A percentile compares a stretch with the other conserved stretches of the same genome.
phyloP scores from a whole-genome alignment of 768 basidiomycete genomes.

The Coprinellus micaceus region DNA sequence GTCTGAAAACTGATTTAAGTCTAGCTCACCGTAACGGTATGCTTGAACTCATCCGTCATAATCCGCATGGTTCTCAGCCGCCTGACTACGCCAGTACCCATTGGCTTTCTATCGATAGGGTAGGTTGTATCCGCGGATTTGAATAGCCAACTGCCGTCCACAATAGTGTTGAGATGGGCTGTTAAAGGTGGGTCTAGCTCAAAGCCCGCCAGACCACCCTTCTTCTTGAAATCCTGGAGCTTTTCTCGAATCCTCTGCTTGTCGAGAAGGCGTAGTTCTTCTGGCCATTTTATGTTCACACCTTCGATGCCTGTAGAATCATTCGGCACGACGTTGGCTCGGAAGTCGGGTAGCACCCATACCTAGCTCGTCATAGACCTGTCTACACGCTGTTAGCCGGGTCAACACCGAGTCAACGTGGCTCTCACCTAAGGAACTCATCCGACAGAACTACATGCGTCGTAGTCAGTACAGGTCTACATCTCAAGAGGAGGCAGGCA shows the following conservation, averaged over 20 bases:
- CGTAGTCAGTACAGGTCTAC: background rate
- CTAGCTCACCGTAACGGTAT: conserved; percentile 13
- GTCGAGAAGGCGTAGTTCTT: conserved; percentile 14
- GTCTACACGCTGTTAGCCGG: conserved; percentile 32
- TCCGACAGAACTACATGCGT: conserved; percentile 60
- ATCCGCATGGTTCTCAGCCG: conserved; percentile 6
- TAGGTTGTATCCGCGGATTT: background rate
- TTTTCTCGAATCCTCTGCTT: background rate
- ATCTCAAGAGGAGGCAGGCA: background rate
- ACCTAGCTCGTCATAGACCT: conserved; percentile 76
- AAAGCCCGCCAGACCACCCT: background rate
- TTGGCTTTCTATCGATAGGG: background rate
- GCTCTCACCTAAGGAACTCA: conserved; percentile 56
- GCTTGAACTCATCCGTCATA: conserved; percentile 4
- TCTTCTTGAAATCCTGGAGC: conserved; percentile 1
- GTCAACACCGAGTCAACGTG: background rate
- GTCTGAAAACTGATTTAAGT: background rate
- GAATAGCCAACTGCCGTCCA: conserved; percentile 38
- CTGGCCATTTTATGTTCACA: conserved; percentile 17
- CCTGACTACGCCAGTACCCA: background rate
- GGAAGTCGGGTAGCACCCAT: conserved; percentile 3
- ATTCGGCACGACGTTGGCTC: background rate
- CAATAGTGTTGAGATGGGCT: conserved; percentile 11
- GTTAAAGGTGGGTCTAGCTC: background rate
- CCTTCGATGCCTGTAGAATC: conserved; percentile 29